phyloP scores from a whole-genome alignment of 2,329 filamentous ascomycete genomes.

The Botrytis deweyae region DNA sequence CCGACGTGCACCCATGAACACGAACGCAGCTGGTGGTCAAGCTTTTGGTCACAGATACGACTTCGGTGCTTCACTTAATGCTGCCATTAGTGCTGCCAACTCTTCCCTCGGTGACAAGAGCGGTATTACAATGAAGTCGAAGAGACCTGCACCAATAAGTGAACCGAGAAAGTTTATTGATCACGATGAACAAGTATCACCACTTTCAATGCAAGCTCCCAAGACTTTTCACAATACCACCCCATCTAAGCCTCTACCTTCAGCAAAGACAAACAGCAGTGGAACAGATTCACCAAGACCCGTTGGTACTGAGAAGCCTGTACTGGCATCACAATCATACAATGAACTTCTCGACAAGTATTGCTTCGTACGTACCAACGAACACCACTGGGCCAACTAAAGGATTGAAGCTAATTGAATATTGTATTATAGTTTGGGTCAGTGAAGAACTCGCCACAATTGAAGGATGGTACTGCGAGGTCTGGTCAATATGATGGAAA shows the following conservation, averaged over 20 bases:
- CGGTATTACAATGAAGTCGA: conserved; percentile 48
- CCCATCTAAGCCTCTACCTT: conserved; percentile 35
- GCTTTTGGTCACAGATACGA: conserved; percentile 94
- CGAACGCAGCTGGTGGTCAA: conserved; percentile 53
- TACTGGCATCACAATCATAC: conserved; percentile 84
- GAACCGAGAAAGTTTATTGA: conserved; percentile 26
- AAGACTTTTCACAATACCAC: conserved; percentile 27
- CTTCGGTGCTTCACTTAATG: conserved; percentile 86
- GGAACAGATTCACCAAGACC: conserved; percentile 53
- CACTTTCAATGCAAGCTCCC: conserved; percentile 28
- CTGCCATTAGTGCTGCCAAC: conserved; percentile 75
- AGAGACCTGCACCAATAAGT: conserved; percentile 28
- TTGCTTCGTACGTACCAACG: conserved; percentile 90
- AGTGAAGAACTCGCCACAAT: conserved; percentile 53
- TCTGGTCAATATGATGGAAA: conserved; percentile 47
- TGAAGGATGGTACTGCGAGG: conserved; percentile 49
- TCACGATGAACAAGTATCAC: conserved; percentile 24
- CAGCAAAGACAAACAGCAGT: conserved; percentile 20
- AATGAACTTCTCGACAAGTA: conserved; percentile 98
- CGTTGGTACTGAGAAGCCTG: conserved; percentile 59
- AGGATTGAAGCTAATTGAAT: conserved; percentile 44
- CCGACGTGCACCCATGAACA: conserved; percentile 46
- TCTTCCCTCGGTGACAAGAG: conserved; percentile 59
- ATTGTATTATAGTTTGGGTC: conserved; percentile 57
- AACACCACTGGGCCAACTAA: conserved; percentile 31